Evolutionary conservation across 495 filamentous ascomycete species (phyloP).

Genomic region (Pseudomonodictys pantanalensis): DNA sequence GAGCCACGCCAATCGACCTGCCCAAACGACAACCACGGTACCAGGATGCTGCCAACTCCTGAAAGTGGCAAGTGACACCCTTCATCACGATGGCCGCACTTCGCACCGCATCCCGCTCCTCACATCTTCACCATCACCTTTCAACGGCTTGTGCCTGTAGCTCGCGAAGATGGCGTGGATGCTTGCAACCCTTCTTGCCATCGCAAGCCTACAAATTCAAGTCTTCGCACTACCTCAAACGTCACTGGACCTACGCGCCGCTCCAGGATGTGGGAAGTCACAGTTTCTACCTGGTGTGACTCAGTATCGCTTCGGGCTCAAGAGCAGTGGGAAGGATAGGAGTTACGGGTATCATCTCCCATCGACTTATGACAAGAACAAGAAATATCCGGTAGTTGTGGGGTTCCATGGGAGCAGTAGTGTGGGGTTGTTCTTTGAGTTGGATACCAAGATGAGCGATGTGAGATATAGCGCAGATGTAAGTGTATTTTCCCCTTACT

Average conservation of each 20-base stretch:
- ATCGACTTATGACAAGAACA: conserved; percentile 10
- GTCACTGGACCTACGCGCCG: background rate
- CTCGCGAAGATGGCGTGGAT: background rate
- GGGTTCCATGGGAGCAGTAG: conserved; percentile 27
- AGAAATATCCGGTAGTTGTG: conserved; percentile 22
- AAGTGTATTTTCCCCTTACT: background rate
- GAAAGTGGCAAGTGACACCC: conserved; percentile 2
- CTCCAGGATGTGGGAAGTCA: conserved; percentile 22
- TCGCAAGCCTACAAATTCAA: background rate
- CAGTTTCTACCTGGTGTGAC: conserved; percentile 21
- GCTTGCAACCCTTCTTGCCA: background rate
- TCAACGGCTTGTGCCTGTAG: background rate
- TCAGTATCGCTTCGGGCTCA: conserved; percentile 17
- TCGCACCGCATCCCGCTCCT: background rate
- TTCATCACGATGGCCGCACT: background rate
- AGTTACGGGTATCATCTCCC: conserved; percentile 24
- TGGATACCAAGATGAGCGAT: conserved; percentile 21
- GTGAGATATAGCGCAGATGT: conserved; percentile 11
- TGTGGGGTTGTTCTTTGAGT: conserved; percentile 22
- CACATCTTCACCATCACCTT: background rate
- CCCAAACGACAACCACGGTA: no score
- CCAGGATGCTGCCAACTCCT: background rate
- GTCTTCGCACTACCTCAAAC: background rate
- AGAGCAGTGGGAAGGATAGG: conserved; percentile 19
- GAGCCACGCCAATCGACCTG: no score